These are phyloP conservation scores for Fusarium liriodendri DNA, from an alignment of 2,329 filamentous ascomycete species.

Conservation along the genomic window DNA sequence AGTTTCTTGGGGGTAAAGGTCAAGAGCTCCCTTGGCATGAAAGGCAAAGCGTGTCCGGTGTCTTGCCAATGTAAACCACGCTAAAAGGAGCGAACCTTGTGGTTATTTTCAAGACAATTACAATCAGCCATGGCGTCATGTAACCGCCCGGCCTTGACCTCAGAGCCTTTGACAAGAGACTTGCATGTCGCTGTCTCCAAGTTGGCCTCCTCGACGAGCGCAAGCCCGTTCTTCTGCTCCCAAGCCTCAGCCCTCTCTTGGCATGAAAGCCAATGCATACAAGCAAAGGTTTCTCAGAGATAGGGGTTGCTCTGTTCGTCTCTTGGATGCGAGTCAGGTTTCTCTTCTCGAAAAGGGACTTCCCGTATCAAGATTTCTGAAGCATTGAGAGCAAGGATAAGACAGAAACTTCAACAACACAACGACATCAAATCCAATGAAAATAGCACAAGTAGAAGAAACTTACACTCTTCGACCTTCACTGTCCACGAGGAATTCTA, in stretches of 20 bases:
- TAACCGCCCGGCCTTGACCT: neutral
- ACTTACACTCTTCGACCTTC: constrained; percentile 26
- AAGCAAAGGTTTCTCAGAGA: neutral
- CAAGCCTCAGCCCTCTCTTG: neutral
- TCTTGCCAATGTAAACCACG: neutral
- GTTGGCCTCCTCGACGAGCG: neutral
- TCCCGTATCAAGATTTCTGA: neutral
- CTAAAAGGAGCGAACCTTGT: neutral
- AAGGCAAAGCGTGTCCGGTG: neutral
- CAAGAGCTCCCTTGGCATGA: neutral
- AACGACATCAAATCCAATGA: neutral
- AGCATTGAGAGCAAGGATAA: neutral
- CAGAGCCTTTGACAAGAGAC: neutral
- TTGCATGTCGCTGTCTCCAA: neutral
- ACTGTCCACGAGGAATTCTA: constrained; percentile 84
- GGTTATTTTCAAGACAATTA: neutral
- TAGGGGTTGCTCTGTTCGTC: neutral
- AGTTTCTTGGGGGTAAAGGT: neutral
- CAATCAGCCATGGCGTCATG: neutral
- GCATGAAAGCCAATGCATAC: neutral
- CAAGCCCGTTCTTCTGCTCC: neutral
- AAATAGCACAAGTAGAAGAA: neutral
- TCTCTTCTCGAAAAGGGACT: neutral
- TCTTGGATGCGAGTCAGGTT: neutral
- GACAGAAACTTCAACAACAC: neutral